Evolutionary conservation across 495 filamentous ascomycete species (phyloP), one percentile per base, ranked within the genome.

Genomic region (Neurospora terricola): DNA sequence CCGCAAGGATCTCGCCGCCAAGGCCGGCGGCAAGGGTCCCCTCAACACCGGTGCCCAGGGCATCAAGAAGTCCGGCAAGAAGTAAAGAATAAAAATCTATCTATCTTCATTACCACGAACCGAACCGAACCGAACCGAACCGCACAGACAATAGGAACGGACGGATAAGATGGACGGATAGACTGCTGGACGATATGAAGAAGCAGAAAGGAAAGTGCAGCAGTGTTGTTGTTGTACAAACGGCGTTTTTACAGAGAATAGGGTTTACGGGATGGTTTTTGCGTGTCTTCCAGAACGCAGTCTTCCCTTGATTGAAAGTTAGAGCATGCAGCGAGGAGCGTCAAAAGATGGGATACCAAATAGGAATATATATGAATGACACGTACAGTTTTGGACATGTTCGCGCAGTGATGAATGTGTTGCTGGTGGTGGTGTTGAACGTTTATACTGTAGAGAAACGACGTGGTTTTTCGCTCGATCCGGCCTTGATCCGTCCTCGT

Each of bases 61-160:
- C 69, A 96, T 96, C 85, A 96, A 94, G 90, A 94, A 93, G 86
- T 93, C 90, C 38, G 92, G 92, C 79, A 94, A 96, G 91, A 94
- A 94, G 87, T 93, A 87, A 84, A 34, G 34, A 34, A 12, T 18
- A 4, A 16, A 34, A 27, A 71, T 37, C 30, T 5, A 16, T 14
- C 11, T 16, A 7, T 16, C 48, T 27, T 59, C 4, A 21, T 16
- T 2, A 59, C 48, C 21, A 27, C 2, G 11, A 59, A 23, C 23
- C 48, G 21, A 12, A 30, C 48, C 48, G 48, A 3, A 48, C 43
- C n/a, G 43, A 11, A 21, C 43, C n/a, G 43, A n/a, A 23, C 43
- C 45, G 45, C 2, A 8, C 23, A 30, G 12, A 30, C 12, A 62
- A 18, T 23, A 12, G 45, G 21, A 62, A 34, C 23, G 54, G 12